Percentiles rank a stretch among this genome's conserved stretches.
Evolutionary conservation across 257 asterid species (phyloP).

Genomic region (Lantana camara): DNA sequence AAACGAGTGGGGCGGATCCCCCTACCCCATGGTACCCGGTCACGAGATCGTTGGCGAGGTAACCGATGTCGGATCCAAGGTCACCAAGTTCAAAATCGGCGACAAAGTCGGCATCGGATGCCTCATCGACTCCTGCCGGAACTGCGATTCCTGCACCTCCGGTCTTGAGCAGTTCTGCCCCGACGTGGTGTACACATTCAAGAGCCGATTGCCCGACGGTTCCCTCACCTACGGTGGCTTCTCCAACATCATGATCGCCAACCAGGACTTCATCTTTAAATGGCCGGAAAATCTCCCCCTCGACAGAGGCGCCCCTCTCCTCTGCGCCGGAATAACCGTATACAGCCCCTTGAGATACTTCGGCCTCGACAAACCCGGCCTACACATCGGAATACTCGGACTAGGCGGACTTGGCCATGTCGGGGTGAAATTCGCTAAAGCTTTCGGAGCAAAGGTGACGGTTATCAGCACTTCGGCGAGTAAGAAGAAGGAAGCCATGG

Average conservation of each 20-base stretch:
- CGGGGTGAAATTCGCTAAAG: slow-evolving; percentile 46
- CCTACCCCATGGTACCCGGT: slow-evolving; percentile 30
- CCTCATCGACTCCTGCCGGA: slow-evolving; percentile 37
- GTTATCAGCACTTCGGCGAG: slow-evolving; percentile 40
- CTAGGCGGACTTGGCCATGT: slow-evolving; percentile 56
- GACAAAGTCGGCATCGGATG: slow-evolving; percentile 50
- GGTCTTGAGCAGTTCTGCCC: slow-evolving; percentile 27
- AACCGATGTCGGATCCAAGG: slow-evolving; percentile 40
- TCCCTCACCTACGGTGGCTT: slow-evolving; percentile 13
- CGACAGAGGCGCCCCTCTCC: slow-evolving; percentile 42
- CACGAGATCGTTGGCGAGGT: slow-evolving; percentile 31
- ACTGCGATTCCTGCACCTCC: slow-evolving; percentile 34
- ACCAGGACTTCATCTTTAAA: slow-evolving; percentile 34
- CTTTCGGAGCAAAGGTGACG: slow-evolving; percentile 42
- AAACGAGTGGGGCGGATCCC: slow-evolving; percentile 15
- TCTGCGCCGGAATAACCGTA: too few relatives aligned
- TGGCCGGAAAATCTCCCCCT: slow-evolving; percentile 45
- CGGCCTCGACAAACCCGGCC: slow-evolving; percentile 46
- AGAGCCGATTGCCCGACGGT: slow-evolving; percentile 14
- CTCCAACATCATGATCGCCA: slow-evolving; percentile 41
- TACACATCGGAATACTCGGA: slow-evolving; percentile 40
- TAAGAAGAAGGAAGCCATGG: slow-evolving; percentile 40
- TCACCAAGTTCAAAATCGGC: slow-evolving; percentile 30
- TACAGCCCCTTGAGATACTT: slow-evolving; percentile 38
- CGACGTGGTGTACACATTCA: slow-evolving; percentile 2